Percentiles rank a stretch among this genome's conserved stretches.
Conservation (phyloP, 2,329 filamentous ascomycete genomes). For the Epicoccum nigrum region DNA sequence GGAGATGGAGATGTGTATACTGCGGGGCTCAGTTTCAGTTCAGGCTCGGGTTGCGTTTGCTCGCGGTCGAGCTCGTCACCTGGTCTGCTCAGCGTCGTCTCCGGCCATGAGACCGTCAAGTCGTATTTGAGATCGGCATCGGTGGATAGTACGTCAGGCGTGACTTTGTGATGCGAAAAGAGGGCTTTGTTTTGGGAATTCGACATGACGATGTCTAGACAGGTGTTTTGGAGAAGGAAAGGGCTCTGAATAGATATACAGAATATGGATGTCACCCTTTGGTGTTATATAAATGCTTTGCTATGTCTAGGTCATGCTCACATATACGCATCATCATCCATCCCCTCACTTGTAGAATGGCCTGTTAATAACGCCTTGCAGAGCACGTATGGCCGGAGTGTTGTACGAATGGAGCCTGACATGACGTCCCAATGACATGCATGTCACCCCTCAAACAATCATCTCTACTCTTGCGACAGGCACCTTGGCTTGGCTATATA, state of each 20-base stretch:
- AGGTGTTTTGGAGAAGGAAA: too few species aligned
- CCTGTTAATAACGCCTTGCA: constrained; percentile 5
- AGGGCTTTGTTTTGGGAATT: constrained; percentile 6
- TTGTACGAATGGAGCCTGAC: not conserved
- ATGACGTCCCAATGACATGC: constrained; percentile 15
- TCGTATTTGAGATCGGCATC: constrained; percentile 18
- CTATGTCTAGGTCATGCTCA: not conserved
- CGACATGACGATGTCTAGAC: too few species aligned
- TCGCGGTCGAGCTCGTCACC: constrained; percentile 22
- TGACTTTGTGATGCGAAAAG: constrained; percentile 21
- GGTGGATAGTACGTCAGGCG: constrained; percentile 25
- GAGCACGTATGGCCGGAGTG: constrained; percentile 1
- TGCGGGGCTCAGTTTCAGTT: constrained; percentile 18
- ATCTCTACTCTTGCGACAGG: constrained; percentile 1
- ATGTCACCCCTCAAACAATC: not conserved
- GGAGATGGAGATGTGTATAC: constrained; percentile 4
- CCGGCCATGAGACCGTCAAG: constrained; percentile 22
- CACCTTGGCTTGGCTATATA: not conserved
- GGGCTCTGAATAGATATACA: not conserved
- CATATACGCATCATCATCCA: constrained; percentile 4
- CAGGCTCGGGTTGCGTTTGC: constrained; percentile 27
- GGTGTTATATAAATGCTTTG: too few species aligned
- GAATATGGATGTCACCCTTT: too few species aligned
- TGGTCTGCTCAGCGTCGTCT: constrained; percentile 18
- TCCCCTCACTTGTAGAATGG: not conserved